These are phyloP conservation scores for Annona cherimola DNA, from an alignment of 164 flowering plant genomes.

Conservation along the genomic window DNA sequence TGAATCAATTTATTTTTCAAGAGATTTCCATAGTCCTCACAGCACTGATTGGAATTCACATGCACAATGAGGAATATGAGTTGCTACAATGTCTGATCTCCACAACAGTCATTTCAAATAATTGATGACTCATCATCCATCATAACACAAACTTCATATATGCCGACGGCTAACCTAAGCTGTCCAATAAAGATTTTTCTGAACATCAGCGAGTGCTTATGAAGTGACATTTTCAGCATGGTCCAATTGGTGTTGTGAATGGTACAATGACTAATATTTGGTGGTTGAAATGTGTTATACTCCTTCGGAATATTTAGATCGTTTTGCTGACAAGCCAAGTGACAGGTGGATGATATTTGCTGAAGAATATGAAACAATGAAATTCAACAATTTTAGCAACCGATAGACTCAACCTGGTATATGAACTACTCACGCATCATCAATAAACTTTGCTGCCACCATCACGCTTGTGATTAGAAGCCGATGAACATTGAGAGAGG, in stretches of 20 bases:
- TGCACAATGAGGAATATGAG: no score
- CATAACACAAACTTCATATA: not conserved
- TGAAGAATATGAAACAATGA: not conserved
- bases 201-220: not conserved
- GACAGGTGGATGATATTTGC: not conserved
- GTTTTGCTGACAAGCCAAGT: not conserved
- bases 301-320: not conserved
- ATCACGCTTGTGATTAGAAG: conserved; percentile 74
- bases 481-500: conserved; percentile 80
- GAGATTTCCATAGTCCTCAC: not conserved
- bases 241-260: not conserved
- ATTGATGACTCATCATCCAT: not conserved
- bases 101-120: no score
- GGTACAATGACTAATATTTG: not conserved
- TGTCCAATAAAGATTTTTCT: not conserved
- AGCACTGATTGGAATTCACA: no score
- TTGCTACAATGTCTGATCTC: no score
- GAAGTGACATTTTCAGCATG: not conserved
- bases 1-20: not conserved
- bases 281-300: not conserved
- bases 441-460: conserved; percentile 79
- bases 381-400: not conserved
- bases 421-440: conserved; percentile 64
- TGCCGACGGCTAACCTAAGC: not conserved
- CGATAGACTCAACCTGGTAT: not conserved